Evolutionary conservation across 495 filamentous ascomycete species (phyloP), one percentile per base, ranked within the genome.

Genomic region (Parmelia sp.): DNA sequence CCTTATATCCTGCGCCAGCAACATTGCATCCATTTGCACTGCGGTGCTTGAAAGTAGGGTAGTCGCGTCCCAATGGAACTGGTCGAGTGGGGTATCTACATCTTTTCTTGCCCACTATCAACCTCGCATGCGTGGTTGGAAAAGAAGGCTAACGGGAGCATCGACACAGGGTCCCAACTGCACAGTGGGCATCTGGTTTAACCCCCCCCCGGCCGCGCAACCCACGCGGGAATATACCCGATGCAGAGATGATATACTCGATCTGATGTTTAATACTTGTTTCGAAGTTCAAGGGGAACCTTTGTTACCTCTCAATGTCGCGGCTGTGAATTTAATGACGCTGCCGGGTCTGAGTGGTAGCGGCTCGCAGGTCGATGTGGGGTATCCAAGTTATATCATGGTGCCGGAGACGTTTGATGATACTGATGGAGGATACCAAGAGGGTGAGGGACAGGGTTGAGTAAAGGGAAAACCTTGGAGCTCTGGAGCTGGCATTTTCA

Each of bases 261-360:
- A n/a, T n/a, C 51, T 55, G 29, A 55, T 55, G 29, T 1, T 3
- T 21, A 33, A 15, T 12, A 55, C 51, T 14, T 55, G 51, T 55
- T 55, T 55, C 10, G 6, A 12, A 21, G 31, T 15, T 12, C 7
- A 33, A 33, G 51, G 15, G 9, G 27, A 29, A 21, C 29, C 14
- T 2, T 55, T n/a, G n/a, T n/a, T n/a, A n/a, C n/a, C n/a, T n/a
- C n/a, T 55, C 51, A 33, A 55, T 25, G 51, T 55, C 51, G 51
- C 27, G 51, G 51, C 51, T 19, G 51, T 55, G 15, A 55, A 55
- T n/a, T 21, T 33, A 17, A 14, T 21, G 29, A 33, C 29, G 17
- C 29, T 55, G 17, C 51, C 51, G 1, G 10, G 4, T 23, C 4
- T 21, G 6, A 4, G 3, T 2, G 33, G 15, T 0, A 55, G 19